phyloP scores from a whole-genome alignment of 179 eudicot genomes.

The Gypsophila paniculata region DNA sequence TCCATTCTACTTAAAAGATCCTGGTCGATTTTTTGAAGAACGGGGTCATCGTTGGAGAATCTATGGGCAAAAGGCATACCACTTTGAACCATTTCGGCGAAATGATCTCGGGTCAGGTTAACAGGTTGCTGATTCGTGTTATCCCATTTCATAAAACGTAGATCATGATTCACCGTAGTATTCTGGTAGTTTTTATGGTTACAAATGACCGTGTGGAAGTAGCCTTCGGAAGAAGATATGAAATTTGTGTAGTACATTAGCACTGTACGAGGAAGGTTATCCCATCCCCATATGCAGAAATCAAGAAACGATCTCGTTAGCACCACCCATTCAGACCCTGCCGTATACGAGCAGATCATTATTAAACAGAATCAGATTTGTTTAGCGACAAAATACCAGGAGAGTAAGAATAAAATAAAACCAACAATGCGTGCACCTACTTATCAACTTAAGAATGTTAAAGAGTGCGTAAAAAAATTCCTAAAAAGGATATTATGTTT shows the following conservation, averaged over 20 bases:
- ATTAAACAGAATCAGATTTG: not conserved
- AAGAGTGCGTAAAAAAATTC: not conserved
- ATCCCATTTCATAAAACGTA: slow-evolving; percentile 66
- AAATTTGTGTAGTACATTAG: slow-evolving; percentile 94
- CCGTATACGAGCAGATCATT: not conserved
- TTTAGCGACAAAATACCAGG: not conserved
- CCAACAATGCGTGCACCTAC: not conserved
- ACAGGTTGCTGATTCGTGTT: slow-evolving; percentile 52
- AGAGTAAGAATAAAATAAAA: not conserved
- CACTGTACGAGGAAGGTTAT: slow-evolving; percentile 91
- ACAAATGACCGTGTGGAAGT: slow-evolving; percentile 82
- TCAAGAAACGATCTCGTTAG: slow-evolving; percentile 76
- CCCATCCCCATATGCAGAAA: slow-evolving; percentile 93
- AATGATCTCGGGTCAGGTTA: slow-evolving; percentile 58
- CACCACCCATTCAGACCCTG: slow-evolving; percentile 85
- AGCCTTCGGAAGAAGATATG: slow-evolving; percentile 71
- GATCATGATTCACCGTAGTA: slow-evolving; percentile 77
- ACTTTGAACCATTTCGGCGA: slow-evolving; percentile 60
- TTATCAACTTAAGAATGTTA: not conserved
- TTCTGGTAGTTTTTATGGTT: slow-evolving; percentile 92
- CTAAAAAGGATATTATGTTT: too few species aligned
- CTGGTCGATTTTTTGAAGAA: slow-evolving; percentile 67
- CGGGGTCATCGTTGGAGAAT: slow-evolving; percentile 53
- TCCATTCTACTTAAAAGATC: slow-evolving; percentile 48
- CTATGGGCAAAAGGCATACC: slow-evolving; percentile 81